Percentiles rank a stretch among this genome's conserved stretches.
These are phyloP conservation scores for Colletotrichum coccodes DNA, from an alignment of 2,329 filamentous ascomycete genomes.

Conservation along the genomic window DNA sequence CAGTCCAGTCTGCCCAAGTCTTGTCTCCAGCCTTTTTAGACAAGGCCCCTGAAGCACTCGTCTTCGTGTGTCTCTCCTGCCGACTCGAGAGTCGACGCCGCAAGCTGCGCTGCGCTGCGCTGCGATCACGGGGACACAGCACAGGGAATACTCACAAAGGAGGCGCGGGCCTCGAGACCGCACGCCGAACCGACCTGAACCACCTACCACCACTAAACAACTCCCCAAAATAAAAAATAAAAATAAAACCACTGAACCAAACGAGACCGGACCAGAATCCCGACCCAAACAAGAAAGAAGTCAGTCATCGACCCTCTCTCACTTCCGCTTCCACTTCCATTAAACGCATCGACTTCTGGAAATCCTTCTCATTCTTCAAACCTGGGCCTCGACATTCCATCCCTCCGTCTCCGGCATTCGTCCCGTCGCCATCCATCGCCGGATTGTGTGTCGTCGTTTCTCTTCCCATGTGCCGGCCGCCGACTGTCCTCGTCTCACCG, in stretches of 20 bases:
- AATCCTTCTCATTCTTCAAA: conserved; percentile 6
- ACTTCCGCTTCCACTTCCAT: too few species aligned
- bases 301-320: background rate
- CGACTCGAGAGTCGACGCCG: too few species aligned
- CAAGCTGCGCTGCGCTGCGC: too few species aligned
- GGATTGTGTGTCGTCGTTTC: background rate
- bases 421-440: background rate
- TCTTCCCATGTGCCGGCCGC: background rate
- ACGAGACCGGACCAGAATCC: background rate
- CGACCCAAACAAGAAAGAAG: background rate
- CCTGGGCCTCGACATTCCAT: conserved; percentile 12
- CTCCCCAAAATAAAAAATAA: background rate
- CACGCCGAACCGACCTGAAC: background rate
- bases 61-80: background rate
- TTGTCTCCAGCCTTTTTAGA: background rate
- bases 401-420: conserved; percentile 15
- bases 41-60: background rate
- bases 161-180: background rate
- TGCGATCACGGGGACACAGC: too few species aligned
- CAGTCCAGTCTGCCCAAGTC: background rate
- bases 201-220: too few species aligned
- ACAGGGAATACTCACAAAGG: too few species aligned
- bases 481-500: conserved; percentile 6
- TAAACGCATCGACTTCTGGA: background rate
- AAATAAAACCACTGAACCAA: background rate